Evolutionary conservation across 345 rosid species (phyloP).

Genomic region (Citrus trifoliata): DNA sequence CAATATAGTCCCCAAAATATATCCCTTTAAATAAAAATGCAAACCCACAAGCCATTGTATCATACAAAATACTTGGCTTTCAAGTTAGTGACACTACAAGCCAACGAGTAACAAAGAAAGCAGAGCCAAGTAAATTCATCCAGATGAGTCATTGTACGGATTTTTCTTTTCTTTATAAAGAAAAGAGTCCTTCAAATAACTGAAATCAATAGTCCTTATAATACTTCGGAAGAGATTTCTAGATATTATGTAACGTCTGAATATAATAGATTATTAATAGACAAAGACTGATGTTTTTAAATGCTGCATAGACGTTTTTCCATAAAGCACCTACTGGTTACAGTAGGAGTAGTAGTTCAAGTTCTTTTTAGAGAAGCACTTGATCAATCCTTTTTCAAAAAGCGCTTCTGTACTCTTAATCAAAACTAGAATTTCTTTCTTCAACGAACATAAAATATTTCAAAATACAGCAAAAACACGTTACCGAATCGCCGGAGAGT

Average conservation of each 20-base stretch:
- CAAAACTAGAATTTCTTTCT: background rate
- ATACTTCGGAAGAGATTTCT: background rate
- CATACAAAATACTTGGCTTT: background rate
- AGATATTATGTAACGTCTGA: no score
- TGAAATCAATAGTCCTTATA: background rate
- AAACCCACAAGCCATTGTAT: background rate
- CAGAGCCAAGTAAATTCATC: background rate
- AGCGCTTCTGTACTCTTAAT: background rate
- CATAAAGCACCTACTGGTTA: background rate
- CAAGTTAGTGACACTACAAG: background rate
- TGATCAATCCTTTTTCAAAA: background rate
- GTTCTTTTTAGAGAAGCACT: background rate
- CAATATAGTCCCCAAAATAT: background rate
- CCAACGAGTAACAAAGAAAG: background rate
- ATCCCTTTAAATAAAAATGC: background rate
- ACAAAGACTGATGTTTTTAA: background rate
- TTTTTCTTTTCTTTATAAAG: background rate
- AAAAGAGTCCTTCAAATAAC: background rate
- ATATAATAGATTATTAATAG: no score
- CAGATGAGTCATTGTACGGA: background rate
- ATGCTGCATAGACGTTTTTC: background rate
- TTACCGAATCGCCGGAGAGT: slow-evolving; percentile 36
- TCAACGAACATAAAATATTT: background rate
- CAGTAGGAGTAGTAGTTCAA: background rate
- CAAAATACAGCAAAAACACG: background rate